phyloP scores from a whole-genome alignment of 371 early-diverging fungal species.

The Mortierella sp. region DNA sequence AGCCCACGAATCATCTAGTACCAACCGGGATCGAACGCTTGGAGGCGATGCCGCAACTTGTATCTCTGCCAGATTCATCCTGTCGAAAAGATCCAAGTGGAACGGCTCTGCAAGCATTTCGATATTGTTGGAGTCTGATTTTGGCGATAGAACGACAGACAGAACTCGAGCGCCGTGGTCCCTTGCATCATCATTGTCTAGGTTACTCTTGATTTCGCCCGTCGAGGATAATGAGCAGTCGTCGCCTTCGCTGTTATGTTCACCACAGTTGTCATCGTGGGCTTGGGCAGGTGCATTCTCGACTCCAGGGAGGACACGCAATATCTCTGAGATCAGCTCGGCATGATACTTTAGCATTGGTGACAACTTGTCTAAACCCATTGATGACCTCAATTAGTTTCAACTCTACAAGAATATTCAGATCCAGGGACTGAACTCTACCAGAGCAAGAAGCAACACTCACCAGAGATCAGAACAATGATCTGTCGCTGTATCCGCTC shows the following conservation, averaged over 20 bases:
- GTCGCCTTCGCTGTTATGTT: neutral
- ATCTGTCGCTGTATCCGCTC: slow-evolving; percentile 16
- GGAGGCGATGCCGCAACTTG: slow-evolving; percentile 19
- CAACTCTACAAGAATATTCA: too few relatives aligned
- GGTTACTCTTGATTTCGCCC: neutral
- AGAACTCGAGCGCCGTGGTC: slow-evolving; percentile 1
- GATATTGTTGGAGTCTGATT: slow-evolving; percentile 21
- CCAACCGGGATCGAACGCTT: neutral
- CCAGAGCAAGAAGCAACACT: neutral
- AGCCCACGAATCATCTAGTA: slow-evolving; percentile 48
- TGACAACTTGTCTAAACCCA: slow-evolving; percentile 28
- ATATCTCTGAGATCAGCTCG: slow-evolving; percentile 39
- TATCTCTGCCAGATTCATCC: slow-evolving; percentile 27
- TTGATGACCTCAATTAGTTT: too few relatives aligned
- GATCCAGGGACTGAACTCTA: neutral
- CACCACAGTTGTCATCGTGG: neutral
- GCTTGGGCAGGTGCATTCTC: neutral
- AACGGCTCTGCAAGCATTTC: slow-evolving; percentile 32
- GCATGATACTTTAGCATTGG: slow-evolving; percentile 47
- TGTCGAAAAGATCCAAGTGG: slow-evolving; percentile 36
- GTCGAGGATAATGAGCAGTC: neutral
- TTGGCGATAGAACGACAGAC: slow-evolving; percentile 30
- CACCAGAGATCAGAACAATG: slow-evolving; percentile 39
- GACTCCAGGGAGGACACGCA: slow-evolving; percentile 27
- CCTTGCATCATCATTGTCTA: too few relatives aligned